These are phyloP conservation scores for Jimgerdemannia lactiflua DNA, from an alignment of 192 early-diverging fungal species.

Conservation along the genomic window DNA sequence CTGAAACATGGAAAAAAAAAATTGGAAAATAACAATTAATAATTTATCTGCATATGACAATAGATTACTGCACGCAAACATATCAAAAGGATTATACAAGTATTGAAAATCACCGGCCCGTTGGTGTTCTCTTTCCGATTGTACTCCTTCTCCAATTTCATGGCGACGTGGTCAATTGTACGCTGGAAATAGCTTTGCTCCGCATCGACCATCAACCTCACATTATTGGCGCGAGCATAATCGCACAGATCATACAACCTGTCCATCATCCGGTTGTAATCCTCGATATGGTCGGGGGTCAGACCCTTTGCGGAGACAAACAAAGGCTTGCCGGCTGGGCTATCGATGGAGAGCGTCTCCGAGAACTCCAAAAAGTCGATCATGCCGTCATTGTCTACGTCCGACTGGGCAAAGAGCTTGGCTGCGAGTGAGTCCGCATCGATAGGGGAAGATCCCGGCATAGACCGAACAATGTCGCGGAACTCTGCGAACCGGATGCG, in stretches of 20 bases:
- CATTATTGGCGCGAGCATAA: slow-evolving; percentile 59
- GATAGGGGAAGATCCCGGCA: slow-evolving; percentile 38
- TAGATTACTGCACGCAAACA: no score
- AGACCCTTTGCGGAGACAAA: slow-evolving; percentile 17
- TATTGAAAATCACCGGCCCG: slow-evolving; percentile 79
- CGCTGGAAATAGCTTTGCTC: slow-evolving; percentile 94
- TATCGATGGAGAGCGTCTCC: slow-evolving; percentile 63
- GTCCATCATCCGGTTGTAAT: slow-evolving; percentile 62
- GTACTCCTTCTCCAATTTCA: slow-evolving; percentile 66
- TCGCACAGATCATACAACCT: slow-evolving; percentile 65
- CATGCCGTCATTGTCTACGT: slow-evolving; percentile 47
- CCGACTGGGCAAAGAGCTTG: slow-evolving; percentile 41
- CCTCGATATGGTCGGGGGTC: slow-evolving; percentile 62
- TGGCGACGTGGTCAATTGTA: slow-evolving; percentile 62
- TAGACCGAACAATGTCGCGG: slow-evolving; percentile 28
- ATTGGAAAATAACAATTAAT: neutral
- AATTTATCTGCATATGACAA: no score
- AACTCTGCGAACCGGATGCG: slow-evolving; percentile 45
- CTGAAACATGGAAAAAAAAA: slow-evolving; percentile 6
- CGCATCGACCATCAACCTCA: slow-evolving; percentile 88
- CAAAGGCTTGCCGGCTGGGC: slow-evolving; percentile 46
- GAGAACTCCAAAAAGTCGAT: slow-evolving; percentile 68
- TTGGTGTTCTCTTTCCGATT: slow-evolving; percentile 66
- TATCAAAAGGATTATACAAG: slow-evolving; percentile 42
- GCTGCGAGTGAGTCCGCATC: slow-evolving; percentile 26